A percentile compares a stretch with the other conserved stretches of the same genome.
Evolutionary conservation across 1,284 basidiomycete genomes (phyloP).

Genomic region (Wallemia hederae): DNA sequence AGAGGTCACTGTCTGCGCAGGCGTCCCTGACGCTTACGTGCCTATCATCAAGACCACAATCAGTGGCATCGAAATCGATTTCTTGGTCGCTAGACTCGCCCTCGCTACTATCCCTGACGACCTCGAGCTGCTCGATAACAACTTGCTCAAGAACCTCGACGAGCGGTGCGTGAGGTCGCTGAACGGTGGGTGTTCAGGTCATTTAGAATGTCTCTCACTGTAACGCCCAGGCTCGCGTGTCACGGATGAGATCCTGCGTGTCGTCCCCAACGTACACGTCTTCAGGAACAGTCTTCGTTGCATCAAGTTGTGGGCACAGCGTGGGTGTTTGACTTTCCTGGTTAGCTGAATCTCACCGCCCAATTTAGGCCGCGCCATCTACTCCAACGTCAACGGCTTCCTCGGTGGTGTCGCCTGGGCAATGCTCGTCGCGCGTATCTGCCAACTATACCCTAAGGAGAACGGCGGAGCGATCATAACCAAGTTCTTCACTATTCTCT

Average conservation of each 20-base stretch:
- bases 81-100: constrained; percentile 61
- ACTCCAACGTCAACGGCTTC: constrained; percentile 94
- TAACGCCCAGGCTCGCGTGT: constrained; percentile 49
- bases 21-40: constrained; percentile 84
- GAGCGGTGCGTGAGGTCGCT: constrained; percentile 83
- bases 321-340: constrained; percentile 23
- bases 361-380: constrained; percentile 56
- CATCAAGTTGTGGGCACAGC: constrained; percentile 92
- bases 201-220: constrained; percentile 3
- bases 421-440: constrained; percentile 90
- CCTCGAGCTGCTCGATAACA: constrained; percentile 65
- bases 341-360: not conserved
- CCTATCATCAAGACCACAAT: constrained; percentile 83
- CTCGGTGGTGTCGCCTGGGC: constrained; percentile 97
- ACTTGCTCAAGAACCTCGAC: constrained; percentile 69
- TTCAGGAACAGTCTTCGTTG: constrained; percentile 83
- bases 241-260: constrained; percentile 76
- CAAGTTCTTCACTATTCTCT: constrained; percentile 87
- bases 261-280: constrained; percentile 79
- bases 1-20: constrained; percentile 44
- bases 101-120: constrained; percentile 67
- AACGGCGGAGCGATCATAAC: constrained; percentile 83
- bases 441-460: constrained; percentile 88
- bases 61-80: constrained; percentile 72
- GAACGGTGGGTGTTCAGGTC: constrained; percentile 30